phyloP scores from a whole-genome alignment of 305 asterid species.

The Fraxinus platypoda region DNA sequence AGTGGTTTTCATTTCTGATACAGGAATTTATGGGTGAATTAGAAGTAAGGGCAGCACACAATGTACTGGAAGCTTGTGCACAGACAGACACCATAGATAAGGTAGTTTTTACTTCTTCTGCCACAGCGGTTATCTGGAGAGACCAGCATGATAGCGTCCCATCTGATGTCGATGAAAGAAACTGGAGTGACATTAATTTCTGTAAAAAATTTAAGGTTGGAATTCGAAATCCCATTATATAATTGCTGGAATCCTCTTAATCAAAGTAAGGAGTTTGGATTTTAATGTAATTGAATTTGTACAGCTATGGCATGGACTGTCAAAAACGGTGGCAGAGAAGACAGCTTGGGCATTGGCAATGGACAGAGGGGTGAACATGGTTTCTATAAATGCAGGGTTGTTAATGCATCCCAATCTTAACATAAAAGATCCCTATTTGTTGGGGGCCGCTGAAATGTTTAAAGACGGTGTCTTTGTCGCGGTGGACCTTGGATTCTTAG shows the following conservation, averaged over 20 bases:
- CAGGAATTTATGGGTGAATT: slow-evolving; percentile 83
- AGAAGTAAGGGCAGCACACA: slow-evolving; percentile 97
- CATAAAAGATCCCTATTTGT: slow-evolving; percentile 71
- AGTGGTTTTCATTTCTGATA: neutral
- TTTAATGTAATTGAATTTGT: neutral
- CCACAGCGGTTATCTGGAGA: slow-evolving; percentile 79
- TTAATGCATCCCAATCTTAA: slow-evolving; percentile 57
- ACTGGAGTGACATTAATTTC: slow-evolving; percentile 73
- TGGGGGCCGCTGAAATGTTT: slow-evolving; percentile 90
- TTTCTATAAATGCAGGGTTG: slow-evolving; percentile 72
- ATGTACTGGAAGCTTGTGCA: slow-evolving; percentile 95
- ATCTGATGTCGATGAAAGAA: slow-evolving; percentile 56
- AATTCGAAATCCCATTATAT: neutral
- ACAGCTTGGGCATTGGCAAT: slow-evolving; percentile 94
- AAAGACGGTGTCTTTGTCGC: slow-evolving; percentile 78
- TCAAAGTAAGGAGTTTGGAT: neutral
- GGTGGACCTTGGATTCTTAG: slow-evolving; percentile 73
- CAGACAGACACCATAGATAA: slow-evolving; percentile 78
- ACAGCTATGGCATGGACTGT: slow-evolving; percentile 87
- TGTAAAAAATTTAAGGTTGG: slow-evolving; percentile 66
- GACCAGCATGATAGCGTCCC: slow-evolving; percentile 28
- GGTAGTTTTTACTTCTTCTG: slow-evolving; percentile 88
- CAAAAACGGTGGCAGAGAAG: slow-evolving; percentile 85
- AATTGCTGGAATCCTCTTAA: neutral
- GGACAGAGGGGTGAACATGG: slow-evolving; percentile 93